Conservation (phyloP, 352 stramenopile species). For the Globisporangium emineosum region DNA sequence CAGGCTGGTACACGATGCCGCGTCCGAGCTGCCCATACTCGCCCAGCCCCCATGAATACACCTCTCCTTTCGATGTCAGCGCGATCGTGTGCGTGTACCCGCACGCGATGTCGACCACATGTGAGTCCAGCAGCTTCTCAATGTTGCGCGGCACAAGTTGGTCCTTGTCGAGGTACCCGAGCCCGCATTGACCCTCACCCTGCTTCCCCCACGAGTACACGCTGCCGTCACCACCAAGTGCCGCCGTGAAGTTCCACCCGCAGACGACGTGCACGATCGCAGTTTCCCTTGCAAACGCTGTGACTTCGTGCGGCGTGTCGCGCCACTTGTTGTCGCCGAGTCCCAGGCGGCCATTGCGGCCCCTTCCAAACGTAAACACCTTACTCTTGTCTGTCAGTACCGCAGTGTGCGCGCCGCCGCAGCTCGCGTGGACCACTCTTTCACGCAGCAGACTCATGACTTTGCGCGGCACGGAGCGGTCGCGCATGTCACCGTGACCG, state of each 20-base stretch:
- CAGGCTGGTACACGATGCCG: slow-evolving; percentile 77
- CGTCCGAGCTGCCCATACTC: slow-evolving; percentile 90
- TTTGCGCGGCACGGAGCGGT: slow-evolving; percentile 70
- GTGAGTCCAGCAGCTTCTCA: slow-evolving; percentile 37
- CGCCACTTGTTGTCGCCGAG: slow-evolving; percentile 76
- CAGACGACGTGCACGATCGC: slow-evolving; percentile 55
- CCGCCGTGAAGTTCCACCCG: slow-evolving; percentile 82
- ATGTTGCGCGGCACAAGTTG: slow-evolving; percentile 60
- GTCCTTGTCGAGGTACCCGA: slow-evolving; percentile 79
- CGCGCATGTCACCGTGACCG: slow-evolving; percentile 78
- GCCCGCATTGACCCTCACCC: slow-evolving; percentile 81
- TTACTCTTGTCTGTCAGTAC: slow-evolving; percentile 56
- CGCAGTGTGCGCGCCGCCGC: slow-evolving; percentile 72
- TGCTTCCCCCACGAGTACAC: slow-evolving; percentile 89
- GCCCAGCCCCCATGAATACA: slow-evolving; percentile 88
- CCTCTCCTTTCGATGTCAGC: slow-evolving; percentile 64
- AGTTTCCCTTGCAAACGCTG: slow-evolving; percentile 34
- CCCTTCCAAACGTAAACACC: slow-evolving; percentile 74
- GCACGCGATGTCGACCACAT: slow-evolving; percentile 67
- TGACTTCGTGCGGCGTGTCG: slow-evolving; percentile 61
- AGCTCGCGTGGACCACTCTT: slow-evolving; percentile 65
- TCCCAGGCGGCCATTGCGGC: slow-evolving; percentile 68
- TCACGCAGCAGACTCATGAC: slow-evolving; percentile 75
- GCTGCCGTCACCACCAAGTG: slow-evolving; percentile 39
- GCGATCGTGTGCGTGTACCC: slow-evolving; percentile 88